Conservation (phyloP, 106 monocot species). For the Amphibolis antarctica region DNA sequence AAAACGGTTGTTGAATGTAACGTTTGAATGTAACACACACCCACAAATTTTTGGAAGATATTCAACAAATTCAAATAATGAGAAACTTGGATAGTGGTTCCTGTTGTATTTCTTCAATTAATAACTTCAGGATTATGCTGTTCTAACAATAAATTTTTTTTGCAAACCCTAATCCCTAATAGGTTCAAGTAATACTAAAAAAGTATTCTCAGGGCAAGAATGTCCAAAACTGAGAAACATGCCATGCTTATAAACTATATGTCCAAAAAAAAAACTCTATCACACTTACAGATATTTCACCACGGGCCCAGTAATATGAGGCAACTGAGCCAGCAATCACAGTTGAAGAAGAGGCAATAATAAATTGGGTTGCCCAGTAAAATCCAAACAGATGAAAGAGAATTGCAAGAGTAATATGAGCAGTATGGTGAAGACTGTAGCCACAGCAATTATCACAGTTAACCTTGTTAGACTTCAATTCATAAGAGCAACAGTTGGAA, state of each 20-base stretch:
- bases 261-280: neutral
- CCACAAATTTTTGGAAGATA: too few species aligned
- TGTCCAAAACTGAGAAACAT: neutral
- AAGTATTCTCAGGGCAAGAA: too few species aligned
- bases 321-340: slow-evolving; percentile 97
- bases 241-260: neutral
- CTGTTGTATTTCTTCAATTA: too few species aligned
- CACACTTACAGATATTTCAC: slow-evolving; percentile 74
- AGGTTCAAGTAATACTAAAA: too few species aligned
- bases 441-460: slow-evolving; percentile 95
- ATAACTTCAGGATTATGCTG: too few species aligned
- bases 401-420: slow-evolving; percentile 77
- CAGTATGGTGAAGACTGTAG: slow-evolving; percentile 78
- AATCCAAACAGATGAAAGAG: slow-evolving; percentile 94
- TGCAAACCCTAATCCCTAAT: too few species aligned
- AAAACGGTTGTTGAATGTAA: too few species aligned
- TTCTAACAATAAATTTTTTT: too few species aligned
- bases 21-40: too few species aligned
- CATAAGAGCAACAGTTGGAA: slow-evolving; percentile 82
- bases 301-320: slow-evolving; percentile 92
- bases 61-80: too few species aligned
- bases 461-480: slow-evolving; percentile 71
- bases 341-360: slow-evolving; percentile 74
- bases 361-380: slow-evolving; percentile 96
- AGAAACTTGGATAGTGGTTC: too few species aligned